phyloP scores from a whole-genome alignment of 148 eudicot genomes.

The Chenopodium berlandieri region DNA sequence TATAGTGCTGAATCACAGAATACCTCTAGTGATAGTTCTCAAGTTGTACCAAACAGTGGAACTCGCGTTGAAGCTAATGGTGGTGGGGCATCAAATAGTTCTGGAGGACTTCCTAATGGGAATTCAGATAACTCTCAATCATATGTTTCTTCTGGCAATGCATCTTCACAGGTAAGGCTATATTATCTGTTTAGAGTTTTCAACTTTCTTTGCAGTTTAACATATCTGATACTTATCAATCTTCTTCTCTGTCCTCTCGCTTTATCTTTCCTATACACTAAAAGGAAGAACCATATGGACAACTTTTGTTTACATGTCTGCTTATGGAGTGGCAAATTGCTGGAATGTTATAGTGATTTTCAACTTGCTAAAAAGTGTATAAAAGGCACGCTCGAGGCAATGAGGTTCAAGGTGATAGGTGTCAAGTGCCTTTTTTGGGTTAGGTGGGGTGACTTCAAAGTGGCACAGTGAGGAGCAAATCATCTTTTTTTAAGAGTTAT shows the following conservation, averaged over 20 bases:
- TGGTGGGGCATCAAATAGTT: conserved; percentile 30
- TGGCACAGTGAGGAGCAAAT: no score
- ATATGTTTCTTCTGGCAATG: conserved; percentile 46
- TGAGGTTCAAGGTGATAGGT: no score
- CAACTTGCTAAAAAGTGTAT: not conserved
- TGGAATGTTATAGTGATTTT: not conserved
- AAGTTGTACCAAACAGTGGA: conserved; percentile 48
- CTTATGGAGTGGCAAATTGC: not conserved
- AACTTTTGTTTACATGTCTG: not conserved
- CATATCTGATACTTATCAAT: not conserved
- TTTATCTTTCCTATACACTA: not conserved
- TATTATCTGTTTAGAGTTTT: not conserved
- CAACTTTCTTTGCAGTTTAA: not conserved
- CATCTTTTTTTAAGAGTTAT: no score
- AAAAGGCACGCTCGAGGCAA: no score
- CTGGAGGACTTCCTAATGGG: conserved; percentile 52
- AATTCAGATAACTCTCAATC: conserved; percentile 51
- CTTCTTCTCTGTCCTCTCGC: not conserved
- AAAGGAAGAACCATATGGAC: not conserved
- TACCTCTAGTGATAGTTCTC: conserved; percentile 49
- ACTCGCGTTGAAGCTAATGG: conserved; percentile 58
- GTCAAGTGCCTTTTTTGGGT: no score
- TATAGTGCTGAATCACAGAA: conserved; percentile 45
- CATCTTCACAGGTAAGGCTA: conserved; percentile 50
- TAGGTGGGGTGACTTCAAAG: no score